Evolutionary conservation across 108 stramenopile genomes (phyloP).

Genomic region (Epipyxis sp.): DNA sequence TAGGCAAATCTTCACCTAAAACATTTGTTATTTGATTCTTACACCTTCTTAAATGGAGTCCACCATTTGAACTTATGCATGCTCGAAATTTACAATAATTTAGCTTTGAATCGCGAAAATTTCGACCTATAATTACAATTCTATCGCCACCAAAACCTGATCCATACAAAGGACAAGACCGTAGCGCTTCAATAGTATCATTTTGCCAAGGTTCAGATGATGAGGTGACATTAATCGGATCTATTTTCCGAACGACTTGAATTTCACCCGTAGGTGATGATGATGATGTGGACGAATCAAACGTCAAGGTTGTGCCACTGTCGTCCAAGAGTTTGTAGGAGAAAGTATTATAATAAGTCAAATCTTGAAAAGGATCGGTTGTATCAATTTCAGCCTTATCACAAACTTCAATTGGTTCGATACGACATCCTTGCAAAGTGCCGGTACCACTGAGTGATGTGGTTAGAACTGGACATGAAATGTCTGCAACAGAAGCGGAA

Average conservation of each 20-base stretch:
- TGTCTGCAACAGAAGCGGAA: conserved; percentile 40
- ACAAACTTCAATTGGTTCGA: conserved; percentile 65
- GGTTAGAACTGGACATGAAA: conserved; percentile 66
- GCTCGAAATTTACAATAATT: conserved; percentile 60
- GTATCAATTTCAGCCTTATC: conserved; percentile 57
- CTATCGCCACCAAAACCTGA: conserved; percentile 25
- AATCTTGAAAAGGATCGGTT: conserved; percentile 52
- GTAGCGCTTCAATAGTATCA: conserved; percentile 69
- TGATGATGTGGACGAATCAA: conserved; percentile 34
- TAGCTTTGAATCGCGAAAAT: conserved; percentile 57
- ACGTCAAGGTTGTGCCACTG: conserved; percentile 4
- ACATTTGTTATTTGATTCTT: background rate
- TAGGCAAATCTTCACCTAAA: background rate
- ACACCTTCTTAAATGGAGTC: conserved; percentile 33
- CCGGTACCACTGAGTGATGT: conserved; percentile 53
- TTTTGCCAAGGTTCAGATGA: conserved; percentile 58
- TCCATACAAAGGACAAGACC: conserved; percentile 65
- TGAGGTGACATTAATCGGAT: conserved; percentile 58
- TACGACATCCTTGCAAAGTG: conserved; percentile 52
- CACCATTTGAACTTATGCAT: conserved; percentile 37
- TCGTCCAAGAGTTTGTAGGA: conserved; percentile 55
- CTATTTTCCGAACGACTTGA: conserved; percentile 59
- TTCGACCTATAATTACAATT: conserved; percentile 68
- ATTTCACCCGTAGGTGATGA: conserved; percentile 58
- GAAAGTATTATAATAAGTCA: conserved; percentile 60